A percentile compares a stretch with the other conserved stretches of the same genome.
These are phyloP conservation scores for Aegilops speltoides DNA, from an alignment of 176 grass and related monocot species.

Conservation along the genomic window DNA sequence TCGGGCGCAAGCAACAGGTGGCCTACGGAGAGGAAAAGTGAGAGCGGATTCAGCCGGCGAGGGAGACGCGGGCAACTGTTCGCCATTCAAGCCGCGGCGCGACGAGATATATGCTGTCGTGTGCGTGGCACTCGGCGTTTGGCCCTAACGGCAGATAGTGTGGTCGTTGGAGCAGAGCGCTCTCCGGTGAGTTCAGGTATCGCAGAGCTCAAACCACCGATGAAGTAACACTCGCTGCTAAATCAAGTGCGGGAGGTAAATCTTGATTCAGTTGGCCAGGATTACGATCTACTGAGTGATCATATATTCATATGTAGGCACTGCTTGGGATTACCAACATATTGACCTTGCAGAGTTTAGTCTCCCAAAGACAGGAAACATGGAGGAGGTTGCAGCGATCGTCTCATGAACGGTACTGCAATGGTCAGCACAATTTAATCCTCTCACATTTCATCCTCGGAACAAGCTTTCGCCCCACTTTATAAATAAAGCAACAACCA, in stretches of 20 bases:
- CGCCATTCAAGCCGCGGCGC: neutral
- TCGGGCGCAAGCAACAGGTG: neutral
- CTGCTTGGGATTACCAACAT: neutral
- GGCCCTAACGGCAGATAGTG: too few relatives aligned
- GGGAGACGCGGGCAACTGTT: neutral
- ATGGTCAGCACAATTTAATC: too few relatives aligned
- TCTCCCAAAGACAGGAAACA: too few relatives aligned
- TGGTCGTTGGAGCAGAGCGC: too few relatives aligned
- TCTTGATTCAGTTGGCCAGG: neutral
- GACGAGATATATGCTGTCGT: neutral
- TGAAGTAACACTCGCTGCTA: neutral
- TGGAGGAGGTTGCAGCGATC: too few relatives aligned
- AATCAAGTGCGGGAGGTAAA: neutral
- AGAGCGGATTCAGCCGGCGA: constrained; percentile 26
- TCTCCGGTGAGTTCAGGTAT: neutral
- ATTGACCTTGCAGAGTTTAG: too few relatives aligned
- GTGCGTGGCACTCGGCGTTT: neutral
- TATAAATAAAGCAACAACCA: too few relatives aligned
- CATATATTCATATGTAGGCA: neutral
- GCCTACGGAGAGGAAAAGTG: constrained; percentile 11
- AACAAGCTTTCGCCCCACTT: too few relatives aligned
- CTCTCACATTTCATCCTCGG: too few relatives aligned
- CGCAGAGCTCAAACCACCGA: neutral
- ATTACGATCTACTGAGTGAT: neutral
- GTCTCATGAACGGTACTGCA: too few relatives aligned